Conservation (phyloP, 768 basidiomycete genomes). For the Xanthoconium stramineum region DNA sequence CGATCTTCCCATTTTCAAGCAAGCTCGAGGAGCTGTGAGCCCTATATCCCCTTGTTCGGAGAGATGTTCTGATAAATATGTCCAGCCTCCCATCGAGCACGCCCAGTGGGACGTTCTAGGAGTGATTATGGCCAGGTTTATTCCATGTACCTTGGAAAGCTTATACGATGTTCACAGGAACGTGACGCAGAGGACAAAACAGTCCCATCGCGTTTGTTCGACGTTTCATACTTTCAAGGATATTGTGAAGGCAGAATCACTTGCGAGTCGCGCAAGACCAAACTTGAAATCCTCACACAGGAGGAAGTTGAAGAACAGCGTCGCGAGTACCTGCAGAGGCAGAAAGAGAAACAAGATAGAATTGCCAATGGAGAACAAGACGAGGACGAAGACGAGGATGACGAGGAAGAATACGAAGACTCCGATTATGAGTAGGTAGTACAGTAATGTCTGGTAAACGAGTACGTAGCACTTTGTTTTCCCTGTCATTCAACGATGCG, state of each 20-base stretch:
- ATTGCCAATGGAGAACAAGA: conserved; percentile 8
- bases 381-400: conserved; percentile 9
- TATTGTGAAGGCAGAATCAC: conserved; percentile 24
- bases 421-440: background rate
- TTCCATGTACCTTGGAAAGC: background rate
- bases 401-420: conserved; percentile 4
- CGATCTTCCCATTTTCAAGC: conserved; percentile 19
- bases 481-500: too few relatives aligned
- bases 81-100: conserved; percentile 25
- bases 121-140: background rate
- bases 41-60: background rate
- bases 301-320: conserved; percentile 14
- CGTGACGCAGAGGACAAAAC: conserved; percentile 21
- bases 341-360: conserved; percentile 5
- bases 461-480: too few relatives aligned
- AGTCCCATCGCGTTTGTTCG: conserved; percentile 18
- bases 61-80: background rate
- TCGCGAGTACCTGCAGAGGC: conserved; percentile 4
- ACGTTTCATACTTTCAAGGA: conserved; percentile 20
- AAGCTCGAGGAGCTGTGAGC: conserved; percentile 23
- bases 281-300: conserved; percentile 20
- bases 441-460: background rate
- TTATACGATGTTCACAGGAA: conserved; percentile 17
- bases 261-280: conserved; percentile 19
- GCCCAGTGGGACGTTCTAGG: background rate